Conservation (phyloP, 805 yeast species). For the Metschnikowia continentalis region DNA sequence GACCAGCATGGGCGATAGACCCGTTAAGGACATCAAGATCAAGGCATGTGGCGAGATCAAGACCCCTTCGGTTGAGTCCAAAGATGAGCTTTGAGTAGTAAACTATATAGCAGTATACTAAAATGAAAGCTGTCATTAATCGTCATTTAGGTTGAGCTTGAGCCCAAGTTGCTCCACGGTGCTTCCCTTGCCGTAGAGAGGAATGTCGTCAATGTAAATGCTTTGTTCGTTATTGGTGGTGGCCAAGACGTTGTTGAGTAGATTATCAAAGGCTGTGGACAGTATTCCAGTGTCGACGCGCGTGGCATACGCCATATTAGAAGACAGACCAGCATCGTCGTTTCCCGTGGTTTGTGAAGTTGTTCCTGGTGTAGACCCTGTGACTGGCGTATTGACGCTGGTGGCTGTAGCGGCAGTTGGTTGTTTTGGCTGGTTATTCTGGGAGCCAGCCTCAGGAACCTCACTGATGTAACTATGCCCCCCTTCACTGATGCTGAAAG, state of each 20-base stretch:
- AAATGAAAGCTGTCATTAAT: not conserved
- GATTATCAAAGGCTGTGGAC: slow-evolving; percentile 29
- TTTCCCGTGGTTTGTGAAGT: slow-evolving; percentile 13
- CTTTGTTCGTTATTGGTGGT: slow-evolving; percentile 17
- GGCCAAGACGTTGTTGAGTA: slow-evolving; percentile 25
- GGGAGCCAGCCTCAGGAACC: slow-evolving; percentile 5
- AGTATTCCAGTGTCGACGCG: slow-evolving; percentile 22
- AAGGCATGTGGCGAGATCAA: slow-evolving; percentile 67
- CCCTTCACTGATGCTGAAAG: slow-evolving; percentile 32
- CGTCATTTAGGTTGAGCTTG: slow-evolving; percentile 23
- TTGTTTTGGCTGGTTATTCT: not conserved
- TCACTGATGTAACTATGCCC: slow-evolving; percentile 27
- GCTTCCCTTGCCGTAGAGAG: slow-evolving; percentile 36
- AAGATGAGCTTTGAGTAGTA: slow-evolving; percentile 27
- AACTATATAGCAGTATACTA: not conserved
- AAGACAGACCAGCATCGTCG: slow-evolving; percentile 10
- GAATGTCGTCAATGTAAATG: slow-evolving; percentile 36
- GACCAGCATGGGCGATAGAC: slow-evolving; percentile 69
- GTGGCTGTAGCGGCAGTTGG: slow-evolving; percentile 7
- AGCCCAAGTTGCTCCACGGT: slow-evolving; percentile 36
- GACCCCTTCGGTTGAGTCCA: slow-evolving; percentile 22
- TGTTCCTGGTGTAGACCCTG: slow-evolving; percentile 17
- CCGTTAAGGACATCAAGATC: slow-evolving; percentile 61
- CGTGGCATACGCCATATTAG: slow-evolving; percentile 6
- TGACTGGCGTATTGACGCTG: slow-evolving; percentile 12